phyloP scores from a whole-genome alignment of 176 grass and related monocot genomes.

The Typha latifolia region DNA sequence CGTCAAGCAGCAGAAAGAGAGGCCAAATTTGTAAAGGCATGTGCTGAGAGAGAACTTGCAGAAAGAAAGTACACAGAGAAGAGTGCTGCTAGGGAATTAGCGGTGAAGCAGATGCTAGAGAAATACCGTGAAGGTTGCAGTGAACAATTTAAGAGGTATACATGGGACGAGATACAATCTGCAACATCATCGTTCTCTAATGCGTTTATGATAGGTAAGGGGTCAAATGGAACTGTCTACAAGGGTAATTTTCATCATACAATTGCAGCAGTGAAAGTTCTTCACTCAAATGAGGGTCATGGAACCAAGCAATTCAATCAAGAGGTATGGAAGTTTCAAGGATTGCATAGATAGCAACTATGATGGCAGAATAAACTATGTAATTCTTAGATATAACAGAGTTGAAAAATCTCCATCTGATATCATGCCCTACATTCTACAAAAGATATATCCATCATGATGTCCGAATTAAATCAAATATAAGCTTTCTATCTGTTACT shows the following conservation, averaged over 20 bases:
- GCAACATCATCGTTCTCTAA: constrained; percentile 76
- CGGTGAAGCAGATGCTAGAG: constrained; percentile 2
- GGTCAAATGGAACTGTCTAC: constrained; percentile 68
- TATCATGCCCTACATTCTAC: too few relatives aligned
- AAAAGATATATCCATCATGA: too few relatives aligned
- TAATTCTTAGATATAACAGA: background rate
- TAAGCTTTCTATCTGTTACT: too few relatives aligned
- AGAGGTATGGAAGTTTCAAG: constrained; percentile 43
- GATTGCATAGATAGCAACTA: background rate
- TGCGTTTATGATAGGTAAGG: constrained; percentile 45
- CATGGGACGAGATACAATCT: constrained; percentile 76
- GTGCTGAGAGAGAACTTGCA: constrained; percentile 22
- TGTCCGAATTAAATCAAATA: too few relatives aligned
- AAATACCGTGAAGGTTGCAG: constrained; percentile 14
- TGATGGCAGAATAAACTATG: background rate
- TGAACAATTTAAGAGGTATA: constrained; percentile 22
- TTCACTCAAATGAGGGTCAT: constrained; percentile 41
- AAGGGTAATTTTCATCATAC: constrained; percentile 71
- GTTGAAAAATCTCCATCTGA: background rate
- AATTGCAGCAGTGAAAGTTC: constrained; percentile 70
- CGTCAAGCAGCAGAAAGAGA: constrained; percentile 24
- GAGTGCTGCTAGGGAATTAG: background rate
- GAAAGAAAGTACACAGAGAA: constrained; percentile 18
- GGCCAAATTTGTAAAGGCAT: constrained; percentile 14
- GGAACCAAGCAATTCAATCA: constrained; percentile 63